A percentile compares a stretch with the other conserved stretches of the same genome.
Evolutionary conservation across 768 basidiomycete genomes (phyloP).

Genomic region (Mycena galopus): DNA sequence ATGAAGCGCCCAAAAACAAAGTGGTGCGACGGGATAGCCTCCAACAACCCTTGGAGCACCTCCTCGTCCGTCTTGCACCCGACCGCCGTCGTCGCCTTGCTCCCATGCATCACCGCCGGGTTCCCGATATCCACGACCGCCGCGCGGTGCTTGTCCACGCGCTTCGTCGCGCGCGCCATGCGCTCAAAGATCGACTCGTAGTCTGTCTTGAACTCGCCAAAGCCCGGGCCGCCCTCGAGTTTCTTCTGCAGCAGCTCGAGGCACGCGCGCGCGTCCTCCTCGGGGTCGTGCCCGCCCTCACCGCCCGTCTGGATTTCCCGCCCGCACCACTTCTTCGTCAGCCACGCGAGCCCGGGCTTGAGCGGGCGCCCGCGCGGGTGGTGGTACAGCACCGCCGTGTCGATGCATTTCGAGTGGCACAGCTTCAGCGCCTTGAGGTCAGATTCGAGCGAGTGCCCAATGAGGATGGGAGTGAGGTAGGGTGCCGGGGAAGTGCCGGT

Average conservation of each 20-base stretch:
- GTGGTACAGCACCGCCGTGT: constrained; percentile 91
- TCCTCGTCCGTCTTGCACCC: constrained; percentile 85
- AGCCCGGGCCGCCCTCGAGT: constrained; percentile 79
- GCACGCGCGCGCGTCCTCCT: constrained; percentile 94
- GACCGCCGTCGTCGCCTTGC: constrained; percentile 83
- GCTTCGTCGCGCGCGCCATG: constrained; percentile 67
- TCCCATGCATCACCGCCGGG: constrained; percentile 85
- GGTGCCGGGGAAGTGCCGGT: constrained; percentile 43
- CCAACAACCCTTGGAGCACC: constrained; percentile 76
- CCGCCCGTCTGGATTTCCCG: constrained; percentile 90
- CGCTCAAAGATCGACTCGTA: constrained; percentile 91
- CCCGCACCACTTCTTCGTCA: constrained; percentile 93
- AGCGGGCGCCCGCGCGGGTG: constrained; percentile 94
- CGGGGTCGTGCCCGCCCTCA: constrained; percentile 92
- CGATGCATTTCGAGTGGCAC: constrained; percentile 88
- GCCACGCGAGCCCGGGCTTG: constrained; percentile 97
- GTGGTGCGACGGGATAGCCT: constrained; percentile 73
- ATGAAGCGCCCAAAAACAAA: constrained; percentile 90
- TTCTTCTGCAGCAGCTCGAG: constrained; percentile 88
- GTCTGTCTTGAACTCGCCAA: constrained; percentile 89
- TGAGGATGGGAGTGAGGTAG: constrained; percentile 78
- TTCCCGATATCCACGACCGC: constrained; percentile 92
- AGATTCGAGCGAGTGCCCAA: constrained; percentile 96
- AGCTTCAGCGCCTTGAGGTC: constrained; percentile 92
- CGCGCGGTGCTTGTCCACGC: constrained; percentile 57